Base-by-base conservation (phyloP, 1,284 basidiomycete genomes). In the Sphaerobolus stellatus region DNA sequence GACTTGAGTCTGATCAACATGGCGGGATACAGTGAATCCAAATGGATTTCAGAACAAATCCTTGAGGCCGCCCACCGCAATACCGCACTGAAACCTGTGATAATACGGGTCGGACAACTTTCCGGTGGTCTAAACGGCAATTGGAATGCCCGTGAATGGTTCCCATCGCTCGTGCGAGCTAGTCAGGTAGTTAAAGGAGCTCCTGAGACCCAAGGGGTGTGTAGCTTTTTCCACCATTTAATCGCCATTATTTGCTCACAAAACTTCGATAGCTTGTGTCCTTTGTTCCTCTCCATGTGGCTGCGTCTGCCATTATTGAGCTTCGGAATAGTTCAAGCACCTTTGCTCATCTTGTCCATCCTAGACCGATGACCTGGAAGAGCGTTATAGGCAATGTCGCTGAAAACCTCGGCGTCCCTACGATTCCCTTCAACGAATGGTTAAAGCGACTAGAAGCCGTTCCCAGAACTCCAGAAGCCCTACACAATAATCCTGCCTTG, bases 41-140 rank as follows among this genome's bases (percentile, higher is more conserved):
- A 79, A 65, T 78, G 75, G 69, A 73, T 78, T 2, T 66, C 70
- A 2, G 75, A 79, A 60, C 59, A 66, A 25, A 68, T 79, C 20
- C 60, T 76, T 16, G 49, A 58, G 8, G 50, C 48, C 0, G 68
- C 67, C 1, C 59, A 62, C 0, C 54, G 64, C 16, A 22, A 28
- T 2, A 66, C 67, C 1, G 18, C 55, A 0, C 56, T 75, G 7
- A 40, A 53, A 9, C 57, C 65, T 1, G 57, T 68, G 11, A 62
- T 72, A 8, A 56, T 75, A 33, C 72, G 77, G 18, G 62, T 75
- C 1, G 75, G 75, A 36, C 50, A 57, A 54, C 41, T 40, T 9
- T 52, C 25, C 8, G 45, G 45, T 27, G 45, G 29, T 16, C 13
- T 48, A 29, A 28, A 48, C 24, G 29, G 29, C 9, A 22, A 48